Evolutionary conservation across 2,329 filamentous ascomycete genomes (phyloP).

Genomic region (Colletotrichum costaricense): DNA sequence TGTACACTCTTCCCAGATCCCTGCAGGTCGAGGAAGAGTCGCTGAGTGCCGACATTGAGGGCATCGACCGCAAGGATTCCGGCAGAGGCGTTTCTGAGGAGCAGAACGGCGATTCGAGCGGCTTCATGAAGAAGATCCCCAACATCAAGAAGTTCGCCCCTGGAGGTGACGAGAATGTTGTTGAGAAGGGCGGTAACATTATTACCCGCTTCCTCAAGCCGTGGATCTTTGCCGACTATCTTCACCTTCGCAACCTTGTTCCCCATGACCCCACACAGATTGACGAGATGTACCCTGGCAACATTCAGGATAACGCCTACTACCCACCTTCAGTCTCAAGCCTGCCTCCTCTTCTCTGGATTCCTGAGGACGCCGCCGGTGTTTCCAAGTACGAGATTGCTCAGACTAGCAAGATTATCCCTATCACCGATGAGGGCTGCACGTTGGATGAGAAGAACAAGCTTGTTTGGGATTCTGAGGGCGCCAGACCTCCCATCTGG

Average conservation of each 20-base stretch:
- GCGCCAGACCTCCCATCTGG: conserved; percentile 56
- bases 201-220: conserved; percentile 80
- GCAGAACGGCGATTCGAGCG: conserved; percentile 37
- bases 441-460: conserved; percentile 73
- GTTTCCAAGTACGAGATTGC: conserved; percentile 82
- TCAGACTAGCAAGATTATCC: conserved; percentile 77
- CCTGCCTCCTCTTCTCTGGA: conserved; percentile 80
- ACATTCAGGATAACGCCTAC: conserved; percentile 76
- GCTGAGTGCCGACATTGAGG: conserved; percentile 39
- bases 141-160: conserved; percentile 34
- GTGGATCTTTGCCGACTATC: conserved; percentile 80
- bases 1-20: conserved; percentile 78
- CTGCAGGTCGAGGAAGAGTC: conserved; percentile 54
- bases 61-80: conserved; percentile 35
- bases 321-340: conserved; percentile 76
- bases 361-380: conserved; percentile 79
- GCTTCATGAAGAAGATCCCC: conserved; percentile 34
- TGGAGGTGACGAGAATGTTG: conserved; percentile 39
- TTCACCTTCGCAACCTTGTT: conserved; percentile 75
- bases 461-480: conserved; percentile 54
- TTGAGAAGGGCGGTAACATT: conserved; percentile 63
- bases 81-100: conserved; percentile 32
- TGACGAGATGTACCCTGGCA: conserved; percentile 69
- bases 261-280: conserved; percentile 62
- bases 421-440: conserved; percentile 84